phyloP scores from a whole-genome alignment of 495 filamentous ascomycete genomes.

The Amorphotheca resinae region DNA sequence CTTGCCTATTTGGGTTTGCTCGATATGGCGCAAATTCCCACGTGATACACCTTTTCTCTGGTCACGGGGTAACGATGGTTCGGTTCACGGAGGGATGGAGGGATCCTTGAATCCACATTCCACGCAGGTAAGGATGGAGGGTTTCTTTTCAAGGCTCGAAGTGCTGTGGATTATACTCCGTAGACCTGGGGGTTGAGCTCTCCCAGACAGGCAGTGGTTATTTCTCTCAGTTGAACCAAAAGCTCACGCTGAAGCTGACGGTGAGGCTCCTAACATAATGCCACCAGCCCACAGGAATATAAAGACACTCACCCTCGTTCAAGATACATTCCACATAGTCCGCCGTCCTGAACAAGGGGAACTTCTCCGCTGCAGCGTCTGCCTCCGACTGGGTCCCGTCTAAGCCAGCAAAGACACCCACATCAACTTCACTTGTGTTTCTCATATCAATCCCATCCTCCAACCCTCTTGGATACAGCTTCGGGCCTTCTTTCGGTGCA shows the following conservation, averaged over 20 bases:
- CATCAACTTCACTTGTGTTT: conserved; percentile 72
- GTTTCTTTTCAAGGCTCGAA: too few relatives aligned
- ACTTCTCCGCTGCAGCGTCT: conserved; percentile 2
- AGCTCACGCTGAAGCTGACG: conserved; percentile 89
- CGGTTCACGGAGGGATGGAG: too few relatives aligned
- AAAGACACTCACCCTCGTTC: conserved; percentile 69
- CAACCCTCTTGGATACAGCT: conserved; percentile 52
- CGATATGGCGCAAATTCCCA: too few relatives aligned
- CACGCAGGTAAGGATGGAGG: too few relatives aligned
- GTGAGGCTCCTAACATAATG: conserved; percentile 85
- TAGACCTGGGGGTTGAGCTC: too few relatives aligned
- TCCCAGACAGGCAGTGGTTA: too few relatives aligned
- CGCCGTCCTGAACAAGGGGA: conserved; percentile 11
- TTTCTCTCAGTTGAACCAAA: conserved; percentile 83
- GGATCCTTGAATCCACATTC: too few relatives aligned
- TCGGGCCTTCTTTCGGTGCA: conserved; percentile 44
- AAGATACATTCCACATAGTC: conserved; percentile 68
- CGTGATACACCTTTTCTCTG: too few relatives aligned
- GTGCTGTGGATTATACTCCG: too few relatives aligned
- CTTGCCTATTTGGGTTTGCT: too few relatives aligned
- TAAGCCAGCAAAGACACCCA: conserved; percentile 48
- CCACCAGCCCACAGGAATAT: conserved; percentile 96
- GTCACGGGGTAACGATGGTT: too few relatives aligned
- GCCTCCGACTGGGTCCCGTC: conserved; percentile 21
- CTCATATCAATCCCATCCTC: conserved; percentile 78